Percentiles rank a stretch among this genome's conserved stretches.
Evolutionary conservation across 2,329 filamentous ascomycete genomes (phyloP).

Genomic region (Hypoxylon rubiginosum): DNA sequence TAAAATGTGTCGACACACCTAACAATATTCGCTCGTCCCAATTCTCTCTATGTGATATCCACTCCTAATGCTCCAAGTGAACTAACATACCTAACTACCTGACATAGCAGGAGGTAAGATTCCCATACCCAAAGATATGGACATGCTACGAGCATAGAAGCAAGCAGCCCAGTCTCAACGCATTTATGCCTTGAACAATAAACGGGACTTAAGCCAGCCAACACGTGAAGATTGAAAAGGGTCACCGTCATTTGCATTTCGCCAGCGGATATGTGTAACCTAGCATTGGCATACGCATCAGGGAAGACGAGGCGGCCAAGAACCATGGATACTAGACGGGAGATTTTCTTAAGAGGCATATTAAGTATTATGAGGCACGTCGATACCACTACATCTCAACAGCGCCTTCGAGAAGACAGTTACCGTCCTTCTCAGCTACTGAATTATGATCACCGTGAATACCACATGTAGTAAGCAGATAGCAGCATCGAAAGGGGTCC

Average conservation of each 20-base stretch:
- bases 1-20: constrained; percentile 39
- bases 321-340: constrained; percentile 26
- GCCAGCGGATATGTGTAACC: constrained; percentile 28
- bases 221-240: constrained; percentile 30
- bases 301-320: constrained; percentile 16
- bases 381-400: not conserved
- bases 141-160: not conserved
- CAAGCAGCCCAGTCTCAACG: constrained; percentile 4
- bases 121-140: not conserved
- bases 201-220: not conserved
- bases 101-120: not conserved
- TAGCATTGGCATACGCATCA: constrained; percentile 19
- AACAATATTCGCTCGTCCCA: constrained; percentile 13
- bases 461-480: constrained; percentile 34
- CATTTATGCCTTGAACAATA: constrained; percentile 4
- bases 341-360: constrained; percentile 14
- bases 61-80: not conserved
- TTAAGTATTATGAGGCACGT: constrained; percentile 4
- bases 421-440: constrained; percentile 4
- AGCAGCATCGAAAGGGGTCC: constrained; percentile 5
- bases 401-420: not conserved
- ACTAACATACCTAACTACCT: not conserved
- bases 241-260: constrained; percentile 26
- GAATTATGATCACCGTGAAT: constrained; percentile 10
- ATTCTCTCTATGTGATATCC: constrained; percentile 10